These are phyloP conservation scores for Amanita pallidorosea DNA, from an alignment of 768 basidiomycete genomes.

Conservation along the genomic window DNA sequence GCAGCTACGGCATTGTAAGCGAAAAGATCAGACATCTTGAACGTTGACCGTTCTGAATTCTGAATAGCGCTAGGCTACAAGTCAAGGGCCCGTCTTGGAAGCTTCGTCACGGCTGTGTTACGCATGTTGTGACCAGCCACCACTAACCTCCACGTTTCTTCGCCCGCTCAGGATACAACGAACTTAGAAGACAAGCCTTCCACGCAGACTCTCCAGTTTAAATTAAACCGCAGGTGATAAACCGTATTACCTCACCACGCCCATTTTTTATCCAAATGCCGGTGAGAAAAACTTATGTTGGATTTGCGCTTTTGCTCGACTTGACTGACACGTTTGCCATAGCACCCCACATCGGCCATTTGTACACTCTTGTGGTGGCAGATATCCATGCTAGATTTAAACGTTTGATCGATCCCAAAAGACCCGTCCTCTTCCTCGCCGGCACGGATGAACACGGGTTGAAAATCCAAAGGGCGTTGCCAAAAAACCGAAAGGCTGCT, in stretches of 20 bases:
- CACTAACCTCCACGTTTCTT: too few species aligned
- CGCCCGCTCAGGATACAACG: neutral
- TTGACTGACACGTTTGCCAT: neutral
- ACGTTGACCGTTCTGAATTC: too few species aligned
- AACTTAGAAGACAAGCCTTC: neutral
- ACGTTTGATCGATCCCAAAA: conserved; percentile 38
- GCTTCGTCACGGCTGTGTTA: too few species aligned
- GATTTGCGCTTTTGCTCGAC: neutral
- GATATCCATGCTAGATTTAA: conserved; percentile 75
- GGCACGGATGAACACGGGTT: conserved; percentile 91
- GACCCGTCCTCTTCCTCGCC: conserved; percentile 52
- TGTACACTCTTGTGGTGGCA: conserved; percentile 70
- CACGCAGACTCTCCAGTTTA: neutral
- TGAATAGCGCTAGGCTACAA: too few species aligned
- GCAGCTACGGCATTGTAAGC: too few species aligned
- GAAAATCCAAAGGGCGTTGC: conserved; percentile 86
- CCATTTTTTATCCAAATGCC: conserved; percentile 92
- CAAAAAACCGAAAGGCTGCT: too few species aligned
- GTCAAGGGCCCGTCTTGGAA: too few species aligned
- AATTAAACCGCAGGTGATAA: conserved; percentile 19
- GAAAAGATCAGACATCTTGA: too few species aligned
- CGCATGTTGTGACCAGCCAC: too few species aligned
- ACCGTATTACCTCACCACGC: conserved; percentile 82
- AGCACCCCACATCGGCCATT: conserved; percentile 83
- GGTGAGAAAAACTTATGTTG: conserved; percentile 25